Evolutionary conservation across 2,329 filamentous ascomycete genomes (phyloP).

Genomic region (Monilinia vaccinii-corymbosi): DNA sequence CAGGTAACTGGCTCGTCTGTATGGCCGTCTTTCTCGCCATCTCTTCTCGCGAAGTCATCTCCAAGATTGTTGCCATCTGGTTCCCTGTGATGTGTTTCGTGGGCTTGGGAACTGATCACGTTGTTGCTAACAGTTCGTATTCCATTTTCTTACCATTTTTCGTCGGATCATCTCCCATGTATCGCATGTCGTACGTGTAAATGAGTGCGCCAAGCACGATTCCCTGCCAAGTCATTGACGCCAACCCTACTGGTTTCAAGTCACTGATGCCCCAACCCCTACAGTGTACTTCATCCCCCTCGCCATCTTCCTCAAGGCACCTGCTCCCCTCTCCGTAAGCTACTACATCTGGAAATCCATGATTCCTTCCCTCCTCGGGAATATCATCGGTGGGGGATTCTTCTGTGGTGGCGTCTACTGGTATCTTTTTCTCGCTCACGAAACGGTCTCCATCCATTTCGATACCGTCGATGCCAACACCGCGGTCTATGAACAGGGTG

Average conservation of each 20-base stretch:
- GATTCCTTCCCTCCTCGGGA: constrained; percentile 43
- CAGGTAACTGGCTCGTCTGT: constrained; percentile 47
- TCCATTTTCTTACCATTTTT: background rate
- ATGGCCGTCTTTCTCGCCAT: constrained; percentile 41
- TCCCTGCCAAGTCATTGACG: constrained; percentile 3
- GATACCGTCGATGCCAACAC: constrained; percentile 17
- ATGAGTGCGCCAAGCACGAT: background rate
- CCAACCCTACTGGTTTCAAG: background rate
- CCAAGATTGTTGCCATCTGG: constrained; percentile 48
- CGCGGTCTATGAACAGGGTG: constrained; percentile 18
- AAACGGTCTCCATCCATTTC: constrained; percentile 24
- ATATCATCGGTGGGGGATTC: constrained; percentile 43
- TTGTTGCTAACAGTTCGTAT: constrained; percentile 40
- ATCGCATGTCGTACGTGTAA: background rate
- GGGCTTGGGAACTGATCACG: constrained; percentile 44
- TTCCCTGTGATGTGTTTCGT: constrained; percentile 48
- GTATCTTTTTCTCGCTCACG: constrained; percentile 35
- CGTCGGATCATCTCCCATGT: background rate
- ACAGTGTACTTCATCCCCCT: constrained; percentile 40
- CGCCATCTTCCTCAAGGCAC: constrained; percentile 40
- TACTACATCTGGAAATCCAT: constrained; percentile 51
- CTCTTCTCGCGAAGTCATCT: constrained; percentile 41
- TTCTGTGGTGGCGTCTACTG: constrained; percentile 44
- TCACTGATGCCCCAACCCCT: background rate
- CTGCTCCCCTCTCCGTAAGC: constrained; percentile 34